Conservation (phyloP, 1,284 basidiomycete species). For the Naganishia liquefaciens region DNA sequence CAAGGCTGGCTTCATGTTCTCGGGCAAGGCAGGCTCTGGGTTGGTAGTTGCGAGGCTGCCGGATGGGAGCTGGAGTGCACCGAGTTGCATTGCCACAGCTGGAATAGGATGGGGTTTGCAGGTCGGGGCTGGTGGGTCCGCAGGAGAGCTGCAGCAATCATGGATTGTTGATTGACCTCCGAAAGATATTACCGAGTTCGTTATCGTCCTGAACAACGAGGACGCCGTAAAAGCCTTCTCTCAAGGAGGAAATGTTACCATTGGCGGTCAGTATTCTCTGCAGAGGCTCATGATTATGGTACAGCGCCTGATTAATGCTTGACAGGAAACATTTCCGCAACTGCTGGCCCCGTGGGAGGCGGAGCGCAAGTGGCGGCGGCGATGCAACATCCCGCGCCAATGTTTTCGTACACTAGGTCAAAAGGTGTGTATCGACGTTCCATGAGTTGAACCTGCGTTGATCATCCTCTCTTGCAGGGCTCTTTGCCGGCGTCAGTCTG, state of each 20-base stretch:
- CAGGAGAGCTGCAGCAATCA: not conserved
- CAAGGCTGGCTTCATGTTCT: slow-evolving; percentile 87
- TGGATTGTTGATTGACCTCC: not conserved
- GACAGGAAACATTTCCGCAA: slow-evolving; percentile 72
- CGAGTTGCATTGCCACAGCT: slow-evolving; percentile 95
- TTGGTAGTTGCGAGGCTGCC: slow-evolving; percentile 90
- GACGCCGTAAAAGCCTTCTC: slow-evolving; percentile 95
- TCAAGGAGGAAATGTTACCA: slow-evolving; percentile 91
- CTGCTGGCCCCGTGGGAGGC: slow-evolving; percentile 91
- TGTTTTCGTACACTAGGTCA: slow-evolving; percentile 95
- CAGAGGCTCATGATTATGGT: not conserved
- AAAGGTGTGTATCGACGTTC: slow-evolving; percentile 64
- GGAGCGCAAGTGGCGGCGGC: slow-evolving; percentile 87
- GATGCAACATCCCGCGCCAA: slow-evolving; percentile 87
- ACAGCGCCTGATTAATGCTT: slow-evolving; percentile 22
- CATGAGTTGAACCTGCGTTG: not conserved
- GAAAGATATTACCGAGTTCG: slow-evolving; percentile 60
- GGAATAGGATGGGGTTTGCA: slow-evolving; percentile 92
- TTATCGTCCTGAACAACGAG: slow-evolving; percentile 91
- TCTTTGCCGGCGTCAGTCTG: slow-evolving; percentile 91
- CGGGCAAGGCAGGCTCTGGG: slow-evolving; percentile 91
- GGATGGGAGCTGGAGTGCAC: slow-evolving; percentile 96
- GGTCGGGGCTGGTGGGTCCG: slow-evolving; percentile 66
- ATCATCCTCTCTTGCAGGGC: slow-evolving; percentile 59
- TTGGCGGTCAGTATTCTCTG: slow-evolving; percentile 61